Percentiles rank a stretch among this genome's conserved stretches.
Evolutionary conservation across 768 basidiomycete species (phyloP).

Genomic region (Calvatia gigantea): DNA sequence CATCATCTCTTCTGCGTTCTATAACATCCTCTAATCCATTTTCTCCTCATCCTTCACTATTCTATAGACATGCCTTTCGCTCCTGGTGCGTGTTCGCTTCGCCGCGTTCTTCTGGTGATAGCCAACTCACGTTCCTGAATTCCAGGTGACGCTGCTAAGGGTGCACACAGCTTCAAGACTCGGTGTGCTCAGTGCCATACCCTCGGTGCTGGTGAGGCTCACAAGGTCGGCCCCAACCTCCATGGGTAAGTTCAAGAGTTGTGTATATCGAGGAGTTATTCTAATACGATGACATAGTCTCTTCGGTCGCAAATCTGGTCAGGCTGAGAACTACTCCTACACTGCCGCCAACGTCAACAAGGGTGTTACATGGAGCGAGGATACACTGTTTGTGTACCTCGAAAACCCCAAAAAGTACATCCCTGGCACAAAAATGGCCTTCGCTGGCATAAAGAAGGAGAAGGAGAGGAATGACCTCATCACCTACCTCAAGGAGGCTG

Average conservation of each 20-base stretch:
- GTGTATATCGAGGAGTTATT: not conserved
- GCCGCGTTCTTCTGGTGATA: slow-evolving; percentile 23
- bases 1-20: slow-evolving; percentile 8
- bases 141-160: slow-evolving; percentile 81
- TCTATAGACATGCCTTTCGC: slow-evolving; percentile 36
- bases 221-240: slow-evolving; percentile 95
- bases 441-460: slow-evolving; percentile 97
- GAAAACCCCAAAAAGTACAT: slow-evolving; percentile 99
- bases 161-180: slow-evolving; percentile 95
- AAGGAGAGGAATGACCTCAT: slow-evolving; percentile 96
- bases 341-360: slow-evolving; percentile 96
- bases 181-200: slow-evolving; percentile 96
- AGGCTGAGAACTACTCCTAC: slow-evolving; percentile 84
- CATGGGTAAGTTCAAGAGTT: slow-evolving; percentile 61
- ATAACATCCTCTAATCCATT: slow-evolving; percentile 14
- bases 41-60: slow-evolving; percentile 20
- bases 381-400: slow-evolving; percentile 93
- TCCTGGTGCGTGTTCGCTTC: slow-evolving; percentile 46
- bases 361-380: slow-evolving; percentile 80
- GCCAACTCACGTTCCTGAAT: not conserved
- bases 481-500: slow-evolving; percentile 74
- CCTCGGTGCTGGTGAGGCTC: slow-evolving; percentile 65
- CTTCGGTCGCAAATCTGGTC: slow-evolving; percentile 85
- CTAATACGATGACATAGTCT: slow-evolving; percentile 39
- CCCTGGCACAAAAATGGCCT: slow-evolving; percentile 98